Percentiles rank a stretch among this genome's conserved stretches.
Conservation (phyloP, 768 basidiomycete genomes). For the Scleroderma bovista region DNA sequence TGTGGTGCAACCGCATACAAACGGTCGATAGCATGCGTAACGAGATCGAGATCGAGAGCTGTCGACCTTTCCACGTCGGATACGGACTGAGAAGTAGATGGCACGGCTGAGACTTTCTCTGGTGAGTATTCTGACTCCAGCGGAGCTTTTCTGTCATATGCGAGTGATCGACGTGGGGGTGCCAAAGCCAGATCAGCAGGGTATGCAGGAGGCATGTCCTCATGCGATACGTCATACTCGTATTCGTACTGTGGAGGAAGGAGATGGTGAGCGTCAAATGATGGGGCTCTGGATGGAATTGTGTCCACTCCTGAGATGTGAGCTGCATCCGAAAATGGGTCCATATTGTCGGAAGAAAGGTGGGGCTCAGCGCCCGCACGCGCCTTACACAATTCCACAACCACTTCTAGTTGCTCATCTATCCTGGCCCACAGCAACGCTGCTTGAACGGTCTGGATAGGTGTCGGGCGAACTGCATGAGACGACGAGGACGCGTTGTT, state of each 20-base stretch:
- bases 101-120: conserved; percentile 14
- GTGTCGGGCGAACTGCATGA: conserved; percentile 21
- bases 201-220: conserved; percentile 26
- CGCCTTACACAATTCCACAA: conserved; percentile 61
- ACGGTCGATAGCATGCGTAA: conserved; percentile 86
- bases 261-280: conserved; percentile 26
- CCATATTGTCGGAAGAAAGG: background rate
- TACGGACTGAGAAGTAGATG: conserved; percentile 40
- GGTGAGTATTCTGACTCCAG: conserved; percentile 12
- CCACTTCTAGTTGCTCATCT: conserved; percentile 66
- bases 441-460: conserved; percentile 48
- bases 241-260: conserved; percentile 55
- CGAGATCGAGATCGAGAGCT: conserved; percentile 77
- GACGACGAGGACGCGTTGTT: conserved; percentile 2
- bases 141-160: conserved; percentile 6
- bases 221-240: conserved; percentile 6
- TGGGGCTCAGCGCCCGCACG: conserved; percentile 29
- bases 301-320: background rate
- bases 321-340: background rate
- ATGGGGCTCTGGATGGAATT: background rate
- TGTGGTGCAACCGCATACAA: conserved; percentile 84
- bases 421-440: conserved; percentile 72
- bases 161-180: background rate
- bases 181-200: conserved; percentile 4
- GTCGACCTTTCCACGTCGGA: conserved; percentile 44